Conservation (phyloP, 345 rosid species). For the Iberis pinnata region DNA sequence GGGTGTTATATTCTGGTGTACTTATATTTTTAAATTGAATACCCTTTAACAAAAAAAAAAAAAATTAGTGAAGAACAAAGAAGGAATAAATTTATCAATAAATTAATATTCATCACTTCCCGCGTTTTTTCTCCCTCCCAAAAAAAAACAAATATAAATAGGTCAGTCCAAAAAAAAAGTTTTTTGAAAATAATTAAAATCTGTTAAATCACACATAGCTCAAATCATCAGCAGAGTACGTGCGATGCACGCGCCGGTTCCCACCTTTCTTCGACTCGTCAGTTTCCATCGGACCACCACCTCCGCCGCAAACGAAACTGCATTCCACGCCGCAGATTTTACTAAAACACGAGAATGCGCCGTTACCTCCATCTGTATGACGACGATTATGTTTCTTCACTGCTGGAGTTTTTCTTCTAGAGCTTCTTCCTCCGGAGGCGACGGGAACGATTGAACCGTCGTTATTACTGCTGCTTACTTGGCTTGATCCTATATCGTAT, state of each 20-base stretch:
- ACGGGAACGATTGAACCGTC: constrained; percentile 6
- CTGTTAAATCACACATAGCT: constrained; percentile 18
- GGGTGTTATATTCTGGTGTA: no score
- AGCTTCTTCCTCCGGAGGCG: constrained; percentile 19
- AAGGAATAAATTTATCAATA: neutral
- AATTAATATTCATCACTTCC: no score
- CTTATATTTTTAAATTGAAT: no score
- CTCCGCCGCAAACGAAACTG: constrained; percentile 57
- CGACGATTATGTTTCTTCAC: constrained; percentile 23
- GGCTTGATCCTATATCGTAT: constrained; percentile 45
- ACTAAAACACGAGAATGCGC: constrained; percentile 62
- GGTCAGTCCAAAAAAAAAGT: neutral
- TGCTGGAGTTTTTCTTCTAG: constrained; percentile 18
- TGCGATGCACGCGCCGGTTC: neutral
- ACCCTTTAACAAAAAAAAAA: no score
- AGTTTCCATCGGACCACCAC: neutral
- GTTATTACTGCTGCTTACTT: constrained; percentile 7
- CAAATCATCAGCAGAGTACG: constrained; percentile 26
- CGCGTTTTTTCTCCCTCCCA: neutral
- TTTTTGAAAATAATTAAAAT: neutral
- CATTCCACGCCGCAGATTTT: constrained; percentile 61
- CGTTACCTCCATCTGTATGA: constrained; percentile 33
- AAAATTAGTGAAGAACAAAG: no score
- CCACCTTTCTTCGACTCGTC: constrained; percentile 20
- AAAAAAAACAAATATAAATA: neutral